A percentile compares a stretch with the other conserved stretches of the same genome.
Evolutionary conservation across 1,284 basidiomycete genomes (phyloP).

Genomic region (Cryptococcus sp.): DNA sequence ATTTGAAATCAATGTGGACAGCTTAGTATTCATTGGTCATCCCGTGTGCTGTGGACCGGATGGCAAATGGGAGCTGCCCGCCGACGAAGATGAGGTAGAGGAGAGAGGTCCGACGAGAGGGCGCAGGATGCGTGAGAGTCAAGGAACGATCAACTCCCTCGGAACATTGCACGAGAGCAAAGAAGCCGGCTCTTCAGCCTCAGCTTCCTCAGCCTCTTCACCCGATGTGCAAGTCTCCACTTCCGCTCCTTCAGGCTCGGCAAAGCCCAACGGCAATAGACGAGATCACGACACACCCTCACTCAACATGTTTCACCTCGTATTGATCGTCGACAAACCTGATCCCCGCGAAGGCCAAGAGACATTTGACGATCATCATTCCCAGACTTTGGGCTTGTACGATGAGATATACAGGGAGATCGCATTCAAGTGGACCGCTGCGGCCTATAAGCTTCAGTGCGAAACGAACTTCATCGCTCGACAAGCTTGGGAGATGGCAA

Average conservation of each 20-base stretch:
- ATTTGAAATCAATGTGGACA: conserved; percentile 89
- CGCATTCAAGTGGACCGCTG: conserved; percentile 81
- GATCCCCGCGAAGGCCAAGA: conserved; percentile 61
- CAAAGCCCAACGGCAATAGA: conserved; percentile 1
- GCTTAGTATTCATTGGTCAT: conserved; percentile 92
- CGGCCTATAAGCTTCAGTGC: conserved; percentile 83
- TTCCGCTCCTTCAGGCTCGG: neutral
- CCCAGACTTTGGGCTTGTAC: conserved; percentile 52
- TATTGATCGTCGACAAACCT: conserved; percentile 82
- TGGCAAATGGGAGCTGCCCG: conserved; percentile 61
- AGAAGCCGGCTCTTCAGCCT: conserved; percentile 6
- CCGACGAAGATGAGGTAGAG: conserved; percentile 24
- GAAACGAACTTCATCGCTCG: conserved; percentile 75
- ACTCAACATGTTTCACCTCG: conserved; percentile 81
- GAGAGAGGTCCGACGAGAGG: conserved; percentile 17
- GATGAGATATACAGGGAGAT: conserved; percentile 77
- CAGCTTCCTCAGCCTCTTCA: neutral
- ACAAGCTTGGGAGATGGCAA: conserved; percentile 68
- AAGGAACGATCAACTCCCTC: conserved; percentile 13
- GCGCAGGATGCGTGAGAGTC: conserved; percentile 13
- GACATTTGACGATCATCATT: conserved; percentile 22
- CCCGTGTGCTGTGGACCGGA: conserved; percentile 80
- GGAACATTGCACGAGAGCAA: conserved; percentile 28
- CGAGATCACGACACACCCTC: conserved; percentile 54
- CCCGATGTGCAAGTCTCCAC: neutral